phyloP scores from a whole-genome alignment of 164 flowering plant genomes.

The Chimonanthus salicifolius region DNA sequence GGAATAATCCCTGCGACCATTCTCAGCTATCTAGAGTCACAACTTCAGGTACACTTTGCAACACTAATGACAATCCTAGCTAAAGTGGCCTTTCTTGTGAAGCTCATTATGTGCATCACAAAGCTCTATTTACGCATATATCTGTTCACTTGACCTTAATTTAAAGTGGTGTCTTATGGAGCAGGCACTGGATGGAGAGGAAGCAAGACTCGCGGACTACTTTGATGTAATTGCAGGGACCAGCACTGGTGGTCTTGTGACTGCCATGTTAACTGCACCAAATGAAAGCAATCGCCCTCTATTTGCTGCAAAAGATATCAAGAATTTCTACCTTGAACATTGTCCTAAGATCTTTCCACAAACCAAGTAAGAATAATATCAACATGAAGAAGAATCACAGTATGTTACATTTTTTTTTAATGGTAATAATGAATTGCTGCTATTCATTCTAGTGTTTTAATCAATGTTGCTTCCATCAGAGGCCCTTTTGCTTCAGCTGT shows the following conservation, averaged over 20 bases:
- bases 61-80: background rate
- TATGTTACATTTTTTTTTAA: background rate
- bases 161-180: background rate
- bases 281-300: slow-evolving; percentile 28
- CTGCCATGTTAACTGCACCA: slow-evolving; percentile 31
- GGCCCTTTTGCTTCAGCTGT: slow-evolving; percentile 18
- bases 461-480: background rate
- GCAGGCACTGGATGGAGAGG: slow-evolving; percentile 21
- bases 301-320: slow-evolving; percentile 33
- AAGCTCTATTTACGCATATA: too few relatives aligned
- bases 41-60: slow-evolving; percentile 22
- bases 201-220: slow-evolving; percentile 23
- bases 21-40: slow-evolving; percentile 24
- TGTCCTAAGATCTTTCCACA: slow-evolving; percentile 5
- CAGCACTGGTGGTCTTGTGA: slow-evolving; percentile 18
- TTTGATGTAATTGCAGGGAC: slow-evolving; percentile 23
- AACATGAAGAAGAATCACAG: background rate
- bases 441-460: background rate
- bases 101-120: too few relatives aligned
- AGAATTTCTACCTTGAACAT: slow-evolving; percentile 21
- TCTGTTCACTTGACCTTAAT: background rate
- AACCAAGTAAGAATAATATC: slow-evolving; percentile 13
- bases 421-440: background rate
- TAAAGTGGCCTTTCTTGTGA: background rate
- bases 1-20: slow-evolving; percentile 34